Percentiles rank a stretch among this genome's conserved stretches.
phyloP scores from a whole-genome alignment of 2,329 filamentous ascomycete species.

The Periconia macrospinosa region DNA sequence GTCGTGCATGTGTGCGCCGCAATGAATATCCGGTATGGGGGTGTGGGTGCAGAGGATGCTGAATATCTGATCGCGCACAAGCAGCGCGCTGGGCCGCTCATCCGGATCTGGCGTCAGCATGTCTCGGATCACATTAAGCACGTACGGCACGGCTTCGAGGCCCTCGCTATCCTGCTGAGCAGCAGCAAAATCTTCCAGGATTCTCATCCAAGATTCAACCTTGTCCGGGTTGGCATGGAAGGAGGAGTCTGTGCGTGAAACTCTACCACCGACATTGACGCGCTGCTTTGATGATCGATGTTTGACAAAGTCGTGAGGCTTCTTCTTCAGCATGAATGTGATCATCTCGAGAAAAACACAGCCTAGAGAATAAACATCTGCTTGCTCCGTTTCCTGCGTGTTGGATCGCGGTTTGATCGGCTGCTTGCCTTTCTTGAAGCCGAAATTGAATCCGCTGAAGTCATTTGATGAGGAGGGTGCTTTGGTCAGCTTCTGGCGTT shows the following conservation, averaged over 20 bases:
- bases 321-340: constrained; percentile 69
- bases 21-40: constrained; percentile 38
- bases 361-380: constrained; percentile 73
- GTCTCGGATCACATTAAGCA: constrained; percentile 44
- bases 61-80: constrained; percentile 44
- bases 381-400: constrained; percentile 46
- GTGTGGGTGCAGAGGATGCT: constrained; percentile 35
- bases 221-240: constrained; percentile 73
- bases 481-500: constrained; percentile 39
- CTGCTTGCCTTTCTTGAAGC: constrained; percentile 35
- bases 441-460: constrained; percentile 42
- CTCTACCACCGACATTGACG: constrained; percentile 44
- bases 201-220: constrained; percentile 68
- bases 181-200: constrained; percentile 57
- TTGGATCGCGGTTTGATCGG: constrained; percentile 28
- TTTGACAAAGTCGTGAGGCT: constrained; percentile 65
- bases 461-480: constrained; percentile 29
- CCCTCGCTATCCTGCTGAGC: constrained; percentile 35
- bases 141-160: constrained; percentile 45
- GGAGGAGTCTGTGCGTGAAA: constrained; percentile 67
- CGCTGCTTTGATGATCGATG: constrained; percentile 69
- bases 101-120: constrained; percentile 48
- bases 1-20: constrained; percentile 36
- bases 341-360: constrained; percentile 74
- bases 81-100: constrained; percentile 44